phyloP scores from a whole-genome alignment of 306 rosid species.

The Trifolium dubium region DNA sequence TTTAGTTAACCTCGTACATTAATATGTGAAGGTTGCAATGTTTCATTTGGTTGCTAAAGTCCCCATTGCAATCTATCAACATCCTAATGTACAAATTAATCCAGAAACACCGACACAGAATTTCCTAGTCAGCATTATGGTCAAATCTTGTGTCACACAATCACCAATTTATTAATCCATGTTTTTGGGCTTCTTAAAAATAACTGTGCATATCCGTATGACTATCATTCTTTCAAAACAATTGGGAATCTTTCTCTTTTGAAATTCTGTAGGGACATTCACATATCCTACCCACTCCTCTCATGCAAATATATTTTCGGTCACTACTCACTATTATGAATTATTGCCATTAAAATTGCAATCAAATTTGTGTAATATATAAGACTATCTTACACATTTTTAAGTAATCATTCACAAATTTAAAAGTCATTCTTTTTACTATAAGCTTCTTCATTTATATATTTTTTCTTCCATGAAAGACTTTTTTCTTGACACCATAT shows the following conservation, averaged over 20 bases:
- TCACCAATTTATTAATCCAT: conserved; percentile 1
- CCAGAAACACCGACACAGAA: background rate
- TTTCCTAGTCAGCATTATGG: background rate
- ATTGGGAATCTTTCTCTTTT: background rate
- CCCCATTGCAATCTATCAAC: background rate
- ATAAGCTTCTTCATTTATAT: too few relatives aligned
- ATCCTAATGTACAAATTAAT: background rate
- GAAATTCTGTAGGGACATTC: background rate
- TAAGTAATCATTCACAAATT: too few relatives aligned
- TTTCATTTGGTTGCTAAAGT: background rate
- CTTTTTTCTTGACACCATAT: too few relatives aligned
- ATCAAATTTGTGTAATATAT: too few relatives aligned
- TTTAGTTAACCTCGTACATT: background rate
- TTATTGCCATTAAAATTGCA: too few relatives aligned
- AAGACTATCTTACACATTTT: too few relatives aligned
- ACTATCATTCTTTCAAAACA: background rate
- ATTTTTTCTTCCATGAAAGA: too few relatives aligned
- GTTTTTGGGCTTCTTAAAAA: background rate
- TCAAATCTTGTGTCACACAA: too few relatives aligned
- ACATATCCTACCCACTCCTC: background rate
- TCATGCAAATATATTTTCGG: background rate
- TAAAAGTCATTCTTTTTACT: too few relatives aligned
- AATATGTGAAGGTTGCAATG: background rate
- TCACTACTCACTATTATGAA: too few relatives aligned
- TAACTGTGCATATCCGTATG: too few relatives aligned